Evolutionary conservation across 192 early-diverging fungal genomes (phyloP).

Genomic region (Coemansia sp.): DNA sequence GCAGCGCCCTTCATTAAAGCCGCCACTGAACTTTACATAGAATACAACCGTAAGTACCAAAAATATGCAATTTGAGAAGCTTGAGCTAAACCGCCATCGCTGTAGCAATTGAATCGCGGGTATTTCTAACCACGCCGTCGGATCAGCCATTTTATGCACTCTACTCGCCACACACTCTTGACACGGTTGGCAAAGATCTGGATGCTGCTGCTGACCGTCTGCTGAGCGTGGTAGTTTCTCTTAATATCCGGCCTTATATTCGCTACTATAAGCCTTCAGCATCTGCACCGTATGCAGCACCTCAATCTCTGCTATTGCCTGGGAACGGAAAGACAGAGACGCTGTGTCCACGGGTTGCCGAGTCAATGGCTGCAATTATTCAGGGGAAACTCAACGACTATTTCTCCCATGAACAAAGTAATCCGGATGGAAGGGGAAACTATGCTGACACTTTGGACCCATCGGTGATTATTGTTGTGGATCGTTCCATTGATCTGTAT

Average conservation of each 20-base stretch:
- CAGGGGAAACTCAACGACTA: slow-evolving; percentile 65
- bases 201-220: slow-evolving; percentile 46
- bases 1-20: slow-evolving; percentile 40
- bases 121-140: slow-evolving; percentile 52
- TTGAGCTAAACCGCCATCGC: neutral
- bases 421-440: neutral
- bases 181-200: slow-evolving; percentile 25
- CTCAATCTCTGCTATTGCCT: neutral
- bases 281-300: neutral
- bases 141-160: slow-evolving; percentile 49
- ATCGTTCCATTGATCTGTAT: slow-evolving; percentile 85
- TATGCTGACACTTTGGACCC: slow-evolving; percentile 44
- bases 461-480: slow-evolving; percentile 80
- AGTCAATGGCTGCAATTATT: slow-evolving; percentile 57
- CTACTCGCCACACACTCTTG: slow-evolving; percentile 45
- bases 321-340: neutral
- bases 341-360: slow-evolving; percentile 25
- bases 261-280: slow-evolving; percentile 38
- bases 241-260: slow-evolving; percentile 33
- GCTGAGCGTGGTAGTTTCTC: slow-evolving; percentile 48
- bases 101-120: slow-evolving; percentile 52
- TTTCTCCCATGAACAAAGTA: slow-evolving; percentile 56
- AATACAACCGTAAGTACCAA: slow-evolving; percentile 49
- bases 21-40: slow-evolving; percentile 48
- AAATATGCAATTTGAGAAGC: neutral